Evolutionary conservation across 2,329 filamentous ascomycete species (phyloP).

Genomic region (Fusarium sarcochroum): DNA sequence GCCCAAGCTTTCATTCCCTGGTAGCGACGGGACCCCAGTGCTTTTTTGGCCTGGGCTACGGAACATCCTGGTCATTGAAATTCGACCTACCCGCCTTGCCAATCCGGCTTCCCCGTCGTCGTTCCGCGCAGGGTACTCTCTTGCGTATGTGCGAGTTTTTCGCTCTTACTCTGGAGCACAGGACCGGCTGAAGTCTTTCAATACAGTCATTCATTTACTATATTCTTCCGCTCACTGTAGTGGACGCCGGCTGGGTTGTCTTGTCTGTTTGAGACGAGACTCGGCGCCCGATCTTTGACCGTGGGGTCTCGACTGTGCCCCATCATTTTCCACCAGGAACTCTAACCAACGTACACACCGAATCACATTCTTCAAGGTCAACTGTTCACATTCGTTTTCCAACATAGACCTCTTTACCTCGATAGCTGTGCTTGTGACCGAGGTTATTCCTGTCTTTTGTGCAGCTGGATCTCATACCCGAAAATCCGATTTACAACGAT

Average conservation of each 20-base stretch:
- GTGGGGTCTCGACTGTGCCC: conserved; percentile 34
- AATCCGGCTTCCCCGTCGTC: conserved; percentile 48
- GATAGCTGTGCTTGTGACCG: conserved; percentile 32
- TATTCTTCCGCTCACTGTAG: conserved; percentile 28
- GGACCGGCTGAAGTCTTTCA: conserved; percentile 27
- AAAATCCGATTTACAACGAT: conserved; percentile 18
- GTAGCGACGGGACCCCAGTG: conserved; percentile 32
- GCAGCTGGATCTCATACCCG: conserved; percentile 22
- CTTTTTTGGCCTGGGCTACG: conserved; percentile 30
- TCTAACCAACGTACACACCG: conserved; percentile 32
- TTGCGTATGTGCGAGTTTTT: conserved; percentile 45
- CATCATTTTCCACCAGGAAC: conserved; percentile 32
- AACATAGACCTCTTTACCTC: conserved; percentile 27
- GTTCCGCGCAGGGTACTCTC: conserved; percentile 40
- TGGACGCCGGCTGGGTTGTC: conserved; percentile 45
- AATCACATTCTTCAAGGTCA: conserved; percentile 24
- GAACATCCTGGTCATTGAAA: conserved; percentile 36
- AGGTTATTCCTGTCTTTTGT: conserved; percentile 23
- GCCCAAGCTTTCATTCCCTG: conserved; percentile 34
- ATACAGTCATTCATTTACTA: conserved; percentile 12
- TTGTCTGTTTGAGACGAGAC: conserved; percentile 41
- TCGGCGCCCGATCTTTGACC: conserved; percentile 42
- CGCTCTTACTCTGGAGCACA: conserved; percentile 33
- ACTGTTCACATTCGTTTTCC: conserved; percentile 35
- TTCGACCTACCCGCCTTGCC: conserved; percentile 43